These are phyloP conservation scores for Coleophoma crateriformis DNA, from an alignment of 2,329 filamentous ascomycete species.

Conservation along the genomic window DNA sequence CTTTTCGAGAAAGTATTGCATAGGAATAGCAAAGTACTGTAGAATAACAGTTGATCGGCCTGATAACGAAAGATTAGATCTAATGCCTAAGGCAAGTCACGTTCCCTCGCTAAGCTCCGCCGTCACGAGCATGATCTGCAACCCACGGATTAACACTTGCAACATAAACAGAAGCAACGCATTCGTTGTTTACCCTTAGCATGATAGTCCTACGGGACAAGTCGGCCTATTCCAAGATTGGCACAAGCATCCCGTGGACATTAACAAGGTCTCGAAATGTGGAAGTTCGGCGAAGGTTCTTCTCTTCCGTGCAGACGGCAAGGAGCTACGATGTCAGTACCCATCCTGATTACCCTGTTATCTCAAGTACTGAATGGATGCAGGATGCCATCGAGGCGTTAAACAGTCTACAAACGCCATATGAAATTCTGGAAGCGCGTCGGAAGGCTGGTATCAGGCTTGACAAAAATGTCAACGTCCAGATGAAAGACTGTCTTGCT, in stretches of 20 bases:
- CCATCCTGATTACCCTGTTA: neutral
- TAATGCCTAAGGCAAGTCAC: too few species aligned
- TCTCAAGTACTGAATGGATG: neutral
- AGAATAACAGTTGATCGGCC: too few species aligned
- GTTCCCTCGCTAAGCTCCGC: too few species aligned
- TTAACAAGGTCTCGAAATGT: too few species aligned
- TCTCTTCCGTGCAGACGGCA: neutral
- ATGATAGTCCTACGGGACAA: neutral
- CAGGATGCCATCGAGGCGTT: constrained; percentile 82
- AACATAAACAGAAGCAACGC: too few species aligned
- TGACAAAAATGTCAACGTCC: constrained; percentile 64
- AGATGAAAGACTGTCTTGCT: constrained; percentile 74
- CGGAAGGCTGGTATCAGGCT: constrained; percentile 67
- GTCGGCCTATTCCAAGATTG: neutral
- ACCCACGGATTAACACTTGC: too few species aligned
- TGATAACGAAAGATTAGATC: too few species aligned
- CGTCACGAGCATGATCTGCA: too few species aligned
- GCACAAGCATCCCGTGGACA: neutral
- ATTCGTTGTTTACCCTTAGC: too few species aligned
- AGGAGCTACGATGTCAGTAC: constrained; percentile 13
- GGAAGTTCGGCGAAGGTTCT: neutral
- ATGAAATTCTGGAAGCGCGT: constrained; percentile 71
- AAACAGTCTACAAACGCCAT: constrained; percentile 89
- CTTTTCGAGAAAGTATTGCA: too few species aligned
- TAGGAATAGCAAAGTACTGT: too few species aligned